Conservation (phyloP, 441 rosid species). For the Geranium incanum region DNA sequence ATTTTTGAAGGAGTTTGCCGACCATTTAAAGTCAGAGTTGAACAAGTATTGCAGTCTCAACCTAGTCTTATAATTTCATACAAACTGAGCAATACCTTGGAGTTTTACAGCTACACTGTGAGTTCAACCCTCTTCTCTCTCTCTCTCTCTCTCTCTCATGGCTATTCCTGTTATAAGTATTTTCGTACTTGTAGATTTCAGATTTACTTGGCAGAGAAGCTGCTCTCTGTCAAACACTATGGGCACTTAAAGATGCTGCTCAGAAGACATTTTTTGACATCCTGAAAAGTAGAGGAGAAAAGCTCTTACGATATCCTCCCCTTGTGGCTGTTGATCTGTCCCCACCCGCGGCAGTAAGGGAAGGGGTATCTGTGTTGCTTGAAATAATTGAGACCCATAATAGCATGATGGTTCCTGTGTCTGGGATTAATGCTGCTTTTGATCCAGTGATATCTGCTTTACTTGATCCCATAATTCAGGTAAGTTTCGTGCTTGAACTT, state of each 20-base stretch:
- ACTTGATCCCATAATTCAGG: constrained; percentile 94
- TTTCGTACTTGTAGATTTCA: constrained; percentile 45
- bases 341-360: constrained; percentile 88
- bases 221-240: constrained; percentile 72
- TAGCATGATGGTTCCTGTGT: constrained; percentile 77
- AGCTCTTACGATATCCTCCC: constrained; percentile 88
- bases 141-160: constrained; percentile 5
- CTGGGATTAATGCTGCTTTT: constrained; percentile 55
- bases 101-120: constrained; percentile 88
- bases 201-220: constrained; percentile 86
- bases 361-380: constrained; percentile 80
- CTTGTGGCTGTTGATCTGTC: constrained; percentile 86
- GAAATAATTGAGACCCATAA: constrained; percentile 77
- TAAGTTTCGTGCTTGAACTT: constrained; percentile 23
- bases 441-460: constrained; percentile 77
- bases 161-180: constrained; percentile 12
- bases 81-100: constrained; percentile 82
- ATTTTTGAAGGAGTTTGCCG: constrained; percentile 97
- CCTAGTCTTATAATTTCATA: constrained; percentile 84
- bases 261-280: constrained; percentile 86
- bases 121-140: constrained; percentile 27
- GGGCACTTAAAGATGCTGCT: constrained; percentile 84
- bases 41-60: constrained; percentile 94
- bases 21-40: constrained; percentile 97
- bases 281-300: constrained; percentile 82